Conservation (phyloP, 139 green algal genomes). For the Mesotaenium endlicherianum region DNA sequence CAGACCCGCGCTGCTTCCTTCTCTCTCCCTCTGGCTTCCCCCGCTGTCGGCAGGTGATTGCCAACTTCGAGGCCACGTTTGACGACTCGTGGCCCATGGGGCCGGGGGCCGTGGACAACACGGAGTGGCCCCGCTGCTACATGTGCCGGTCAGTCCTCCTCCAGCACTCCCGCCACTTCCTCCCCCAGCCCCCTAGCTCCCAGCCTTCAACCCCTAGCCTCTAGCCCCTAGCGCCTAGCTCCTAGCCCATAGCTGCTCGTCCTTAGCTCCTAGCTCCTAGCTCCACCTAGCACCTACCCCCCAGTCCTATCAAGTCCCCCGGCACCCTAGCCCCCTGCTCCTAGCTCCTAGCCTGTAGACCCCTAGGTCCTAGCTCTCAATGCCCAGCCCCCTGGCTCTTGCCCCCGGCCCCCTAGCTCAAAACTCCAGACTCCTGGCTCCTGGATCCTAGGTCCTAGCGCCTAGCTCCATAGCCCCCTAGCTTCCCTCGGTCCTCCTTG, state of each 20-base stretch:
- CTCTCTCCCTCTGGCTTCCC: too few species aligned
- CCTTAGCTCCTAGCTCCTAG: not conserved
- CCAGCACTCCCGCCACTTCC: not conserved
- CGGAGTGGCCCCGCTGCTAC: constrained; percentile 27
- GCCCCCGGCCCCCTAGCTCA: too few species aligned
- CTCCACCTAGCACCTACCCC: not conserved
- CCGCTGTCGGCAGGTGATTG: constrained; percentile 12
- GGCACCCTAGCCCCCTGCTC: not conserved
- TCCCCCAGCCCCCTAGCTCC: not conserved
- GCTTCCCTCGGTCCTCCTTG: too few species aligned
- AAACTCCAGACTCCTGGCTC: too few species aligned
- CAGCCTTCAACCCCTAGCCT: not conserved
- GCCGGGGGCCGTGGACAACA: constrained; percentile 17
- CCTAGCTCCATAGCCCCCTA: too few species aligned
- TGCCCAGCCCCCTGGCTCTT: too few species aligned
- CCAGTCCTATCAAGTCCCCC: not conserved
- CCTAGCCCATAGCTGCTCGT: not conserved
- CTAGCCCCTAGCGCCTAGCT: not conserved
- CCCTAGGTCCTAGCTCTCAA: too few species aligned
- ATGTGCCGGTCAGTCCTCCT: constrained; percentile 37
- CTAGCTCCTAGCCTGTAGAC: too few species aligned
- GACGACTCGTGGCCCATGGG: constrained; percentile 24
- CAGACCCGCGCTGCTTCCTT: too few species aligned
- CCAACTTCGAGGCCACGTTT: constrained; percentile 43
- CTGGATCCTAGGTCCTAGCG: too few species aligned